Base-by-base conservation (phyloP, 2,329 filamentous ascomycete genomes). In the Calonectria multiphialidica region DNA sequence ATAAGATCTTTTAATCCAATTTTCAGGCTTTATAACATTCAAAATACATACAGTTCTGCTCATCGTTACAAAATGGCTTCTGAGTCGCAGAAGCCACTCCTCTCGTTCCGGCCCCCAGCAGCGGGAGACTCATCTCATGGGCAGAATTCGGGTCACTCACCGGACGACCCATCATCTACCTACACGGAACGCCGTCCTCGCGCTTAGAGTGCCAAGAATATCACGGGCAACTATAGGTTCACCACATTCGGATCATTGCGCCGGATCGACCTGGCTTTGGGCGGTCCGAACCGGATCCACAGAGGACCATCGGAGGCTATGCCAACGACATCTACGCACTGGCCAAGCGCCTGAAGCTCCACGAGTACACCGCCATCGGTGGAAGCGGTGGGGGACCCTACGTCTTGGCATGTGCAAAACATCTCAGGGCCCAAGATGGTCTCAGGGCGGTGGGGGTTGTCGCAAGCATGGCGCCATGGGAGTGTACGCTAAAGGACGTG, bases 51-150 rank as follows among this genome's bases (percentile, higher is more conserved):
- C n/a, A 3, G 21, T 30, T 18, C 9, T 53, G 0, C 25, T 70
- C 25, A 62, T 66, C 25, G 8, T 66, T 35, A 4, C 28, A 23
- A 35, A 55, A 70, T 66, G 68, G 35, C 35, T 66, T 28, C 68
- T 59, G 35, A 62, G 8, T 62, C 35, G 28, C 12, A 50, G 21
- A 66, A 61, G 53, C 37, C 9, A 6, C 23, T 61, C 21, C 16
- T 62, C 6, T 28, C 40, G 13, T 71, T 73, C 42, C 66, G 53
- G 9, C 55, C n/a, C 68, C 73, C 5, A 47, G 45, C n/a, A 69
- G 73, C 3, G 69, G 66, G 16, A 67, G 71, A 28, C 68, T 74
- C 21, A 59, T 73, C 30, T 65, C 71, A 45, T 75, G 73, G 71
- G 71, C 74, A 4, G 66, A 72, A 25, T 74, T 66, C 28, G 68